Conservation (phyloP, 169 alveolate species). For the Plasmodium vivax region DNA sequence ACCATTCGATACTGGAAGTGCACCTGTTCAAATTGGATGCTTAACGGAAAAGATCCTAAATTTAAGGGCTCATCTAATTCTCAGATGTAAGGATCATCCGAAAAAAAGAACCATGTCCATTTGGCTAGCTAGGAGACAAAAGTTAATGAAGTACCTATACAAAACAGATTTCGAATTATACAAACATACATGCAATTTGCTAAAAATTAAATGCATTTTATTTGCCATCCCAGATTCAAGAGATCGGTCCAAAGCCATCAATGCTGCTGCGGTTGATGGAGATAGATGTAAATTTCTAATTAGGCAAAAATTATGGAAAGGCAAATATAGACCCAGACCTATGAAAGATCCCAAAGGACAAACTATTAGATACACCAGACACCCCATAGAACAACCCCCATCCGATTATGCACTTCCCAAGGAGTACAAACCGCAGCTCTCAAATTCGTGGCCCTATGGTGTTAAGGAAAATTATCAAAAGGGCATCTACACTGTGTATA, state of each 20-base stretch:
- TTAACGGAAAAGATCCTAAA: constrained; percentile 88
- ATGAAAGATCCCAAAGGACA: constrained; percentile 85
- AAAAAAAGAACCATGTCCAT: constrained; percentile 88
- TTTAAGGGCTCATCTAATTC: constrained; percentile 86
- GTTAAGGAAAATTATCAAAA: constrained; percentile 80
- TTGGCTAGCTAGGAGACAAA: constrained; percentile 85
- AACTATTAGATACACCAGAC: constrained; percentile 87
- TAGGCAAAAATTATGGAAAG: constrained; percentile 90
- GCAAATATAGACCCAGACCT: constrained; percentile 85
- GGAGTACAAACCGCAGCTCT: constrained; percentile 79
- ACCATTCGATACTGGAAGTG: constrained; percentile 87
- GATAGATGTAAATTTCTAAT: constrained; percentile 89
- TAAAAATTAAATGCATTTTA: constrained; percentile 86
- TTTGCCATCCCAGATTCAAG: constrained; percentile 91
- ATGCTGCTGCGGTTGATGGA: constrained; percentile 88
- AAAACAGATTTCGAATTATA: constrained; percentile 86
- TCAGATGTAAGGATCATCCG: constrained; percentile 84
- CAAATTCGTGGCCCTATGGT: constrained; percentile 87
- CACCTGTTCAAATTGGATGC: constrained; percentile 89
- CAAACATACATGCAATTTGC: constrained; percentile 84
- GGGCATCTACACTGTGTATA: constrained; percentile 83
- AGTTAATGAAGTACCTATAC: constrained; percentile 87
- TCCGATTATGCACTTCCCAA: constrained; percentile 79
- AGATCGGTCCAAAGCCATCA: constrained; percentile 87
- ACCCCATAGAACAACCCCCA: constrained; percentile 89